Conservation (phyloP, 352 stramenopile species). For the Phytophthora ohioensis region DNA sequence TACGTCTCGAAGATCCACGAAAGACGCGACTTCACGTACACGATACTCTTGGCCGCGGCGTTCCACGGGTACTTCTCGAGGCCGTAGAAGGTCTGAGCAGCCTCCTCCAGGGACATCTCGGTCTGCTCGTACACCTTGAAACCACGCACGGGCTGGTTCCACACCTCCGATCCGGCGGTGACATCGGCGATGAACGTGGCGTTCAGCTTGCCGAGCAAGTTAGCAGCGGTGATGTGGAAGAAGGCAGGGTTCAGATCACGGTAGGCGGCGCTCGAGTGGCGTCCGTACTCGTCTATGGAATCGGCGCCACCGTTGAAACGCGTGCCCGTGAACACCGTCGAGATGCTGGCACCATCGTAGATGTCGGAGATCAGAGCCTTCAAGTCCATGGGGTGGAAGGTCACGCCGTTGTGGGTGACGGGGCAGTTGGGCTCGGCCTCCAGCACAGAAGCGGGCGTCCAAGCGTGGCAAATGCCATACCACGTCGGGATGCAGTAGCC, state of each 20-base stretch:
- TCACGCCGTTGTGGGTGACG: conserved; percentile 45
- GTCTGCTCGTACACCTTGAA: conserved; percentile 47
- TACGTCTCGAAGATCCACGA: conserved; percentile 52
- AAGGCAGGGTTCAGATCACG: conserved; percentile 56
- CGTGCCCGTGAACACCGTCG: conserved; percentile 44
- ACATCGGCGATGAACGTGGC: conserved; percentile 54
- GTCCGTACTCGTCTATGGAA: conserved; percentile 45
- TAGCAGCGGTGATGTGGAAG: conserved; percentile 51
- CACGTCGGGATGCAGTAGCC: conserved; percentile 54
- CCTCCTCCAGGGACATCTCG: conserved; percentile 36
- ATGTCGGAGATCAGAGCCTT: conserved; percentile 48
- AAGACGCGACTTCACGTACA: conserved; percentile 48
- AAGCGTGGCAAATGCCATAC: conserved; percentile 57
- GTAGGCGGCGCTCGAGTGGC: conserved; percentile 34
- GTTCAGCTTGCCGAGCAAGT: conserved; percentile 47
- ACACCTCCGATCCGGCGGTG: conserved; percentile 46
- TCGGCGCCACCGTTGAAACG: conserved; percentile 39
- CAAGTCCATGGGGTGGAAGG: conserved; percentile 49
- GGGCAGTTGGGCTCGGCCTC: conserved; percentile 47
- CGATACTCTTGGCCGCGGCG: conserved; percentile 39
- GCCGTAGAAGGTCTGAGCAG: conserved; percentile 44
- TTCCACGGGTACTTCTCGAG: conserved; percentile 58
- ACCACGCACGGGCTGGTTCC: conserved; percentile 61
- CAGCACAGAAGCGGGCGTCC: conserved; percentile 39
- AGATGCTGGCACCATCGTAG: conserved; percentile 35